Conservation (phyloP, 129 eudicot genomes). For the Helianthus annuus region DNA sequence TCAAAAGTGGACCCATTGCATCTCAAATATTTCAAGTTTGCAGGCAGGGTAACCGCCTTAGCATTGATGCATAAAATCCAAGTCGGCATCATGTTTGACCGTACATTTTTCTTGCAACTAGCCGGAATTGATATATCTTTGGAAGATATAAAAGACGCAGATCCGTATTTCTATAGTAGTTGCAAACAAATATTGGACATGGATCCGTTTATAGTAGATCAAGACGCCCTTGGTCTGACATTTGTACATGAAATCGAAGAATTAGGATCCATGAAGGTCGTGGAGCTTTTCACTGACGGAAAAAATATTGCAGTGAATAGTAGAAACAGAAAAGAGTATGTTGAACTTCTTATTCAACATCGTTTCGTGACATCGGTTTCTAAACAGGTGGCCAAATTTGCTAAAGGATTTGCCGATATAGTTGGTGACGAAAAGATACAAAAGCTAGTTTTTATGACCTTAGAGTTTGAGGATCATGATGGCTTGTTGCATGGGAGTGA, state of each 20-base stretch:
- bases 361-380: conserved; percentile 60
- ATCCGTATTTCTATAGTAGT: conserved; percentile 70
- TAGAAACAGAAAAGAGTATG: conserved; percentile 65
- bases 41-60: conserved; percentile 79
- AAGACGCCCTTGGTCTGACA: conserved; percentile 78
- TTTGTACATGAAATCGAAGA: conserved; percentile 70
- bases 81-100: conserved; percentile 76
- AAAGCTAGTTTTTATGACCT: conserved; percentile 51
- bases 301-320: conserved; percentile 65
- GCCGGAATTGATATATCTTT: conserved; percentile 55
- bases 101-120: conserved; percentile 67
- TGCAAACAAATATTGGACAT: conserved; percentile 83
- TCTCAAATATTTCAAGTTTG: conserved; percentile 68
- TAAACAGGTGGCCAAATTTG: conserved; percentile 66
- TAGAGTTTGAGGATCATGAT: conserved; percentile 79
- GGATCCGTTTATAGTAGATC: conserved; percentile 76
- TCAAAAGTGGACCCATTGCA: conserved; percentile 86
- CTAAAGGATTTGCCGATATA: conserved; percentile 72
- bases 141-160: conserved; percentile 78
- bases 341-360: conserved; percentile 62
- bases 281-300: conserved; percentile 76
- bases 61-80: conserved; percentile 90
- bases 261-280: conserved; percentile 67
- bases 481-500: conserved; percentile 83
- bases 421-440: conserved; percentile 26